Percentiles rank a stretch among this genome's conserved stretches.
phyloP scores from a whole-genome alignment of 495 filamentous ascomycete species.

The Talaromyces adpressus region DNA sequence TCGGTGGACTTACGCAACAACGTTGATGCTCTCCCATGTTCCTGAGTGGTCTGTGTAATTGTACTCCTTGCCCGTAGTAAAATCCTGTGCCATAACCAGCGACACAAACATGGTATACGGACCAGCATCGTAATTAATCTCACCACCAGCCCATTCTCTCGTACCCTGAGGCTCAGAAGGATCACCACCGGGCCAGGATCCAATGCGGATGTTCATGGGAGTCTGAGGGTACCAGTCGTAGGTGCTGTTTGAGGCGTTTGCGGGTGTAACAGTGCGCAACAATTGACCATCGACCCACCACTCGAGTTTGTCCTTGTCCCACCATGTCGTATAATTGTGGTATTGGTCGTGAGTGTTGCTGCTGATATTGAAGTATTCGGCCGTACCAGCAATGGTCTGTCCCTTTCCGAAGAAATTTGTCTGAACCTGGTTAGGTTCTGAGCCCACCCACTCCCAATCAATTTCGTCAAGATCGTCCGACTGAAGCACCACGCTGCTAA shows the following conservation, averaged over 20 bases:
- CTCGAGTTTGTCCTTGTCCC: constrained; percentile 66
- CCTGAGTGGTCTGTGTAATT: constrained; percentile 60
- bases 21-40: constrained; percentile 63
- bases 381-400: constrained; percentile 53
- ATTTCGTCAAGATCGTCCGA: constrained; percentile 93
- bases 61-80: constrained; percentile 61
- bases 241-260: constrained; percentile 48
- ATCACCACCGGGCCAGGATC: constrained; percentile 85
- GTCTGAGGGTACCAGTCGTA: constrained; percentile 81
- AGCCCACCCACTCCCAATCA: constrained; percentile 67
- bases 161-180: constrained; percentile 53
- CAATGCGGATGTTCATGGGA: constrained; percentile 80
- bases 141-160: constrained; percentile 73
- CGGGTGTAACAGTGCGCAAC: constrained; percentile 56
- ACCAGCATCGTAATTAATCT: constrained; percentile 62
- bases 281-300: constrained; percentile 74
- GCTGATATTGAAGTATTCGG: constrained; percentile 57
- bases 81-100: constrained; percentile 59
- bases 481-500: constrained; percentile 79
- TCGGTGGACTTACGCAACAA: constrained; percentile 44
- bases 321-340: constrained; percentile 87
- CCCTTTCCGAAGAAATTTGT: constrained; percentile 96
- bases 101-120: constrained; percentile 76
- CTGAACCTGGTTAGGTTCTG: constrained; percentile 57
- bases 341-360: constrained; percentile 48